Conservation (phyloP, 2,329 filamentous ascomycete species). For the Cephalotrichum gorgonifer region DNA sequence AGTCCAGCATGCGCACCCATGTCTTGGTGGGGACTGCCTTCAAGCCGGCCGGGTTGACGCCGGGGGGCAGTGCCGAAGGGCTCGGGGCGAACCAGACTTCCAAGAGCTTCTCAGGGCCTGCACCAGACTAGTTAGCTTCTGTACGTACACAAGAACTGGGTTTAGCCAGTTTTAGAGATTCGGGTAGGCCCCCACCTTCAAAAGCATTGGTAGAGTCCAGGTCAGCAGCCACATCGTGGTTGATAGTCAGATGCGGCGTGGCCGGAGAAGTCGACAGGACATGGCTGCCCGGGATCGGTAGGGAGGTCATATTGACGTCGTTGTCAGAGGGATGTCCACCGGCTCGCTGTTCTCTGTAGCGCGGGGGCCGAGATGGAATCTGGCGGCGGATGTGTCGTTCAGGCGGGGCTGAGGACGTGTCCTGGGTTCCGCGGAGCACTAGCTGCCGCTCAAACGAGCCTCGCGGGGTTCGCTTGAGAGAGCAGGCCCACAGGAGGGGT, state of each 20-base stretch:
- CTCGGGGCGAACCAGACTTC: constrained; percentile 96
- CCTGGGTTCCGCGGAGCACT: constrained; percentile 74
- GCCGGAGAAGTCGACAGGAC: constrained; percentile 73
- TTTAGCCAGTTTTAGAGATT: background rate
- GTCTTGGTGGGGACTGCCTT: constrained; percentile 75
- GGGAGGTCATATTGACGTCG: constrained; percentile 69
- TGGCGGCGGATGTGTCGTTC: constrained; percentile 3
- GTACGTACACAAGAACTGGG: background rate
- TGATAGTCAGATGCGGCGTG: constrained; percentile 89
- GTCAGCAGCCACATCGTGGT: constrained; percentile 85
- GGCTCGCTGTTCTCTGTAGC: too few relatives aligned
- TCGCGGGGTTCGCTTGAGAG: constrained; percentile 89
- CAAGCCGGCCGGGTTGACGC: constrained; percentile 64
- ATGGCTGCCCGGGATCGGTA: constrained; percentile 70
- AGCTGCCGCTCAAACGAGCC: constrained; percentile 96
- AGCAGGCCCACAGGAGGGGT: constrained; percentile 83
- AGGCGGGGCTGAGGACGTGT: constrained; percentile 7
- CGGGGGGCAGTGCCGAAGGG: constrained; percentile 58
- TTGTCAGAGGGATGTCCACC: too few relatives aligned
- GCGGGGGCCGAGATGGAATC: too few relatives aligned
- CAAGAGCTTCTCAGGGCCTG: constrained; percentile 89
- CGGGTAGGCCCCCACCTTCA: constrained; percentile 51
- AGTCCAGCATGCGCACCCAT: constrained; percentile 95
- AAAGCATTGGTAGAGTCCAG: constrained; percentile 94
- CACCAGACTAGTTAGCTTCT: background rate